Base-by-base conservation (phyloP, 2,329 filamentous ascomycete species). In the Talaromyces sp. region DNA sequence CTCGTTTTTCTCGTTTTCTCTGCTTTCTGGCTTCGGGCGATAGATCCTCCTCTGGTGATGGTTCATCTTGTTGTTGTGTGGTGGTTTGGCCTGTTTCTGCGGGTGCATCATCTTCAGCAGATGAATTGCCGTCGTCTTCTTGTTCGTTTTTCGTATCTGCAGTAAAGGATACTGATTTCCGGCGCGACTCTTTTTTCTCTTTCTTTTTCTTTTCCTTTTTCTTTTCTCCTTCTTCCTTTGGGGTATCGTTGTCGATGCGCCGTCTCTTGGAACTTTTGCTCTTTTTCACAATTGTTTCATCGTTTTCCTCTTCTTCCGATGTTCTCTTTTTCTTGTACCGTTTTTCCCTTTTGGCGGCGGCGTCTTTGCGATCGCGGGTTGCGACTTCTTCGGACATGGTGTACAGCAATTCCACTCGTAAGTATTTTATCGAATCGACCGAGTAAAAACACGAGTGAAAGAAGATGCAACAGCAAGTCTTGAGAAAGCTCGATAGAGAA, bases 111-210 rank as follows among this genome's bases (percentile, higher is more conserved):
- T 51, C 48, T 12, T 11, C 31, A 17, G 10, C 14, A 6, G 24
- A 51, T 21, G 24, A 26, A 26, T 29, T 11, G 19, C 17, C 48
- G 8, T 46, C 27, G 17, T 56, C 38, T 46, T 70, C 68, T 46
- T 70, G n/a, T n/a, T n/a, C 68, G 58, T 71, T 66, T 21, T 65
- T 61, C 17, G 59, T 58, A 54, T 56, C 61, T 7, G 72, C 74
- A 68, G 85, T 83, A 69, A 89, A 89, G 1, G 84, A 82, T 9
- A 89, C 86, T 3, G 83, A 85, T 69, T 88, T 88, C 63, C 59
- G 50, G 62, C 61, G 57, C 46, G 57, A 50, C 38, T 59, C 4
- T 46, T 56, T 21, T 38, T 53, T 21, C 9, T 29, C 19, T 35
- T 55, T 35, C 46, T 50, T 14, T 43, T 46, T 19, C 24, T 53